Evolutionary conservation across 805 yeast species (phyloP).

Genomic region (Wickerhamiella brachini): DNA sequence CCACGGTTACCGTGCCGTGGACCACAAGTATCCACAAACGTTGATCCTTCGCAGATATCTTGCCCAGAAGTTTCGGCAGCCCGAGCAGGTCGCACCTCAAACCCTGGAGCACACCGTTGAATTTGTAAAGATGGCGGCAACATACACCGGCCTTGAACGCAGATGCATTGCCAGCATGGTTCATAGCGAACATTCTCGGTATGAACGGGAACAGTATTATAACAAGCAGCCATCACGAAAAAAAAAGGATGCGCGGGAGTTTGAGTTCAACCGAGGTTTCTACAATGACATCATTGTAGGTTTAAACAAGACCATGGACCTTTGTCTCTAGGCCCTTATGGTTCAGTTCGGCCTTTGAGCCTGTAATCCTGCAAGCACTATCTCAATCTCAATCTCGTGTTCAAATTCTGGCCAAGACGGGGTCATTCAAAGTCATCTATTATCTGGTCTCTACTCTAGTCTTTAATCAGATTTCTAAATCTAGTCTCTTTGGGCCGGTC

Average conservation of each 20-base stretch:
- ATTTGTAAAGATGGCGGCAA: slow-evolving; percentile 16
- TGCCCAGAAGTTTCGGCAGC: slow-evolving; percentile 5
- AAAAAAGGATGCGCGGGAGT: slow-evolving; percentile 36
- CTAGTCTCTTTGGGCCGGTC: neutral
- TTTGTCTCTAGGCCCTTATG: slow-evolving; percentile 1
- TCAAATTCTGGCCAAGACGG: too few relatives aligned
- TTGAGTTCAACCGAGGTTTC: slow-evolving; percentile 22
- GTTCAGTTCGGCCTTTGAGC: too few relatives aligned
- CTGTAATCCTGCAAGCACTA: too few relatives aligned
- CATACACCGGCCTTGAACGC: slow-evolving; percentile 15
- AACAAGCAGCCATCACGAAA: neutral
- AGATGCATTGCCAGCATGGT: slow-evolving; percentile 11
- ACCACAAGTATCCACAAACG: slow-evolving; percentile 7
- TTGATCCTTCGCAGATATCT: slow-evolving; percentile 5
- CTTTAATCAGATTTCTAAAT: too few relatives aligned
- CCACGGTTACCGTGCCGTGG: slow-evolving; percentile 10
- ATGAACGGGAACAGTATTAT: neutral
- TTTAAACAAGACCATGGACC: slow-evolving; percentile 22
- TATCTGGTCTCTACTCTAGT: too few relatives aligned
- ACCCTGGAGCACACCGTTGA: slow-evolving; percentile 12
- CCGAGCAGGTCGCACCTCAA: neutral
- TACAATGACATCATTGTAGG: slow-evolving; percentile 8
- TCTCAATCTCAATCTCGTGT: too few relatives aligned
- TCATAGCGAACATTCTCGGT: slow-evolving; percentile 8
- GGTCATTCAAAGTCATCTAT: too few relatives aligned